A percentile compares a stretch with the other conserved stretches of the same genome.
Evolutionary conservation across 2,329 filamentous ascomycete genomes (phyloP).

Genomic region (Phyllosticta ampelicida): DNA sequence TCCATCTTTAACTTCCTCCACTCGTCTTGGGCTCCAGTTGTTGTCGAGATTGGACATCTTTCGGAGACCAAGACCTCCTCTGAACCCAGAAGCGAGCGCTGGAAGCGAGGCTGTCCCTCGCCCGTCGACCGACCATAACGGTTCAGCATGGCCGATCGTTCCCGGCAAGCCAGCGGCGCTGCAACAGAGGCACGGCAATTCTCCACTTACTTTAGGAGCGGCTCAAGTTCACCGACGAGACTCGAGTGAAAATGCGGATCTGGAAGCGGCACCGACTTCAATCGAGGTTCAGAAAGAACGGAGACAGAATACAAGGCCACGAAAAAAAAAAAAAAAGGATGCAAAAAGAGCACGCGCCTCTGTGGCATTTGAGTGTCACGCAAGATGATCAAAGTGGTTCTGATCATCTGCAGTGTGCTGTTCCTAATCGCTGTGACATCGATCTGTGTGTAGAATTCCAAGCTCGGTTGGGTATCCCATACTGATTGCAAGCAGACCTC

Average conservation of each 20-base stretch:
- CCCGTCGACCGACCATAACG: neutral
- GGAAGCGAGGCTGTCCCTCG: neutral
- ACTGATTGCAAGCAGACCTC: constrained; percentile 47
- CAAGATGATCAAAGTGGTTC: constrained; percentile 2
- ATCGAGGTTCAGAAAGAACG: neutral
- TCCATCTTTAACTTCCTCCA: neutral
- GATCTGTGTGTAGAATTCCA: neutral
- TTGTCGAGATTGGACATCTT: neutral
- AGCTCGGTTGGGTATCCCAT: neutral
- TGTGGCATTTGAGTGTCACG: neutral
- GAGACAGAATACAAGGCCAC: neutral
- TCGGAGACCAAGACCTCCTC: neutral
- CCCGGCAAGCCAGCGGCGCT: neutral
- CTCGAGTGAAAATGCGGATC: constrained; percentile 2
- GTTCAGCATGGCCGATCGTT: neutral
- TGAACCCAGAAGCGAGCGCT: neutral
- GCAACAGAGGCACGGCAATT: neutral
- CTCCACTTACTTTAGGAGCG: neutral
- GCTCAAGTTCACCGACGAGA: neutral
- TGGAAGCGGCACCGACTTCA: constrained; percentile 5
- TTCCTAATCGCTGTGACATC: constrained; percentile 40
- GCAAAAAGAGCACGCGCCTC: neutral
- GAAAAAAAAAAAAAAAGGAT: neutral
- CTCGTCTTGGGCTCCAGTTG: neutral
- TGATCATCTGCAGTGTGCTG: constrained; percentile 53